A percentile compares a stretch with the other conserved stretches of the same genome.
These are phyloP conservation scores for Pseudocercospora eumusae DNA, from an alignment of 2,329 filamentous ascomycete genomes.

Conservation along the genomic window DNA sequence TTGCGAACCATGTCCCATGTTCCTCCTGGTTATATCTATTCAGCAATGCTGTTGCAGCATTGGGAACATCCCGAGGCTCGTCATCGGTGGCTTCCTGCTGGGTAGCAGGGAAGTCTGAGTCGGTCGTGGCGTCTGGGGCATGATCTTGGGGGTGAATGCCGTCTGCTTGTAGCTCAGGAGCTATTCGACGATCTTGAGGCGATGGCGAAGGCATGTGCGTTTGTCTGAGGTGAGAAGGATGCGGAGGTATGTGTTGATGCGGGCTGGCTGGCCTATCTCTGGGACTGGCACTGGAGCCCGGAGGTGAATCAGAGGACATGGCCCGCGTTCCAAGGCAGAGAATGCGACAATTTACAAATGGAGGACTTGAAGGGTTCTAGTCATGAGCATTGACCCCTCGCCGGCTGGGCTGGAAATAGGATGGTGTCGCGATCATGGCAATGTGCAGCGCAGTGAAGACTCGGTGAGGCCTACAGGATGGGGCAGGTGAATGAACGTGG, in stretches of 20 bases:
- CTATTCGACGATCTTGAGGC: constrained; percentile 43
- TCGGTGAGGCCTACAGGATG: background rate
- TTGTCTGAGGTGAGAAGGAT: constrained; percentile 43
- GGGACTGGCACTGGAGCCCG: constrained; percentile 8
- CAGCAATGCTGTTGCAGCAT: constrained; percentile 44
- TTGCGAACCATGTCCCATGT: constrained; percentile 15
- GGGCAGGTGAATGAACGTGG: no score
- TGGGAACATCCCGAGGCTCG: constrained; percentile 37
- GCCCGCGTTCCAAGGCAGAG: background rate
- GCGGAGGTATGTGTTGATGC: constrained; percentile 33
- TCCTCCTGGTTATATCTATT: constrained; percentile 35
- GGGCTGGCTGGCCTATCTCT: constrained; percentile 11
- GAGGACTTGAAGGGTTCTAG: background rate
- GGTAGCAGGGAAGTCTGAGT: constrained; percentile 26
- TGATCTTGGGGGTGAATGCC: constrained; percentile 42
- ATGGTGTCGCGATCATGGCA: background rate
- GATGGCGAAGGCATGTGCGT: constrained; percentile 48
- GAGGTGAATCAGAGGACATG: constrained; percentile 2
- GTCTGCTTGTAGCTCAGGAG: constrained; percentile 26
- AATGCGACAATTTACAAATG: background rate
- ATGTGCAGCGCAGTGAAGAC: background rate
- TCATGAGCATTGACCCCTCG: constrained; percentile 1
- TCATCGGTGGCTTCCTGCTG: constrained; percentile 28
- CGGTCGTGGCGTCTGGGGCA: constrained; percentile 35
- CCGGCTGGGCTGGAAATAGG: background rate